Conservation (phyloP, 164 flowering plant species). For the Annona cherimola region DNA sequence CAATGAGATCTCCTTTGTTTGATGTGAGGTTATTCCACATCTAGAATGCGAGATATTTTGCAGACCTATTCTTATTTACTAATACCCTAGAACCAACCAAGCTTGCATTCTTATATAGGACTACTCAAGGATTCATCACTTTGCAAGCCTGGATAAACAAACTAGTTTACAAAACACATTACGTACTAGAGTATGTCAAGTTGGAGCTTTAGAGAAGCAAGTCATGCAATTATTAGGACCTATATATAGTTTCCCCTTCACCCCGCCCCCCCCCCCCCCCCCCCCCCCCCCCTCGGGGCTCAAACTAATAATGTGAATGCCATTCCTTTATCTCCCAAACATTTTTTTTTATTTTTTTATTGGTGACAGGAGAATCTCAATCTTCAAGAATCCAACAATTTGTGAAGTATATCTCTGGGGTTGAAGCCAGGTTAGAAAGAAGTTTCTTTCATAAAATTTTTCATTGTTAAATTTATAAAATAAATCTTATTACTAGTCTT, state of each 20-base stretch:
- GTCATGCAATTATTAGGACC: neutral
- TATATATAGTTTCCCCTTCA: neutral
- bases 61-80: too few species aligned
- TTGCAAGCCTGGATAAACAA: too few species aligned
- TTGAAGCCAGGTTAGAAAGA: conserved; percentile 55
- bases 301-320: neutral
- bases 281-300: too few species aligned
- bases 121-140: too few species aligned
- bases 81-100: too few species aligned
- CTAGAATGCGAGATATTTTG: too few species aligned
- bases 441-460: neutral
- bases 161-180: neutral
- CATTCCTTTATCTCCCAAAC: too few species aligned
- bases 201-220: neutral
- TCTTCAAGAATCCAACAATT: conserved; percentile 63
- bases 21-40: too few species aligned
- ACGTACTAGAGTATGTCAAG: neutral
- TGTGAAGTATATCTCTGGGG: conserved; percentile 70
- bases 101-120: too few species aligned
- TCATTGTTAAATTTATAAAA: neutral
- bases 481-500: too few species aligned
- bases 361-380: conserved; percentile 41
- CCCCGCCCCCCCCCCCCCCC: too few species aligned
- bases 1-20: too few species aligned
- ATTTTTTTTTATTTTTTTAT: conserved; percentile 5